Percentiles rank a stretch among this genome's conserved stretches.
Evolutionary conservation across 495 filamentous ascomycete genomes (phyloP).

Genomic region (Aspergillus haitiensis): DNA sequence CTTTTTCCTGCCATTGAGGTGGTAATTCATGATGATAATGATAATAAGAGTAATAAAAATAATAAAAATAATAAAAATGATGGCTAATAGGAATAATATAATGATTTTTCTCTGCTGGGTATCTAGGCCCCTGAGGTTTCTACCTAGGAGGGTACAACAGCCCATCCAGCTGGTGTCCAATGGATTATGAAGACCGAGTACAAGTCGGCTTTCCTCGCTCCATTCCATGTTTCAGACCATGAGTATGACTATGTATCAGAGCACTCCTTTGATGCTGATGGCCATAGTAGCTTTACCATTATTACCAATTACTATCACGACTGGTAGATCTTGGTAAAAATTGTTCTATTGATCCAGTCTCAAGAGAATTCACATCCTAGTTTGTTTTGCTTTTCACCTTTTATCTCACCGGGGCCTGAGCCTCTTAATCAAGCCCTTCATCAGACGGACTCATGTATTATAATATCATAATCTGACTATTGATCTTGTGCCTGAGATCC

Average conservation of each 20-base stretch:
- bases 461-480: too few species aligned
- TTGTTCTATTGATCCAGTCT: too few species aligned
- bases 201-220: constrained; percentile 1
- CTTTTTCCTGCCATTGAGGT: background rate
- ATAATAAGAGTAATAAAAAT: constrained; percentile 1
- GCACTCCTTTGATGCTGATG: background rate
- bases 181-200: constrained; percentile 5
- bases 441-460: too few species aligned
- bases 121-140: constrained; percentile 1
- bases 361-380: too few species aligned
- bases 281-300: background rate
- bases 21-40: too few species aligned
- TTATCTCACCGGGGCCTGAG: too few species aligned
- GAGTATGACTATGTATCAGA: background rate
- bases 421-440: too few species aligned
- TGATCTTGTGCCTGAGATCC: too few species aligned
- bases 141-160: constrained; percentile 5
- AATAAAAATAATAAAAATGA: background rate
- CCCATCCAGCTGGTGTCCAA: constrained; percentile 23
- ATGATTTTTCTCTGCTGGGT: background rate
- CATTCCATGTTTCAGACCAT: background rate
- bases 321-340: too few species aligned
- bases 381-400: too few species aligned
- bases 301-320: too few species aligned
- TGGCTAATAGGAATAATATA: background rate